phyloP scores from a whole-genome alignment of 805 yeast species.

The Candida palmyrensis region DNA sequence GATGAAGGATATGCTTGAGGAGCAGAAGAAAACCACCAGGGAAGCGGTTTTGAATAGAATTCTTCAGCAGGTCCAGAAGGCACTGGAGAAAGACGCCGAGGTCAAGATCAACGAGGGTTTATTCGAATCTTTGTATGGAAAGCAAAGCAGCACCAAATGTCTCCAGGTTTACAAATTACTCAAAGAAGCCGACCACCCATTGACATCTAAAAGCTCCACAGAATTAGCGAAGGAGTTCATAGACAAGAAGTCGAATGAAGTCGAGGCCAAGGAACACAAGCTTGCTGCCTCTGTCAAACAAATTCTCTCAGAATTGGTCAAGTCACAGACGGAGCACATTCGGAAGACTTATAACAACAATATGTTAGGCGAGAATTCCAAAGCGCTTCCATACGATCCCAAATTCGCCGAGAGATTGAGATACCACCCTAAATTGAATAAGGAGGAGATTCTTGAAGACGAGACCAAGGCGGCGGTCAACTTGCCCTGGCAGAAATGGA shows the following conservation, averaged over 20 bases:
- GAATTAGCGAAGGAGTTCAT: slow-evolving; percentile 21
- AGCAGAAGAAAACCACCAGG: slow-evolving; percentile 40
- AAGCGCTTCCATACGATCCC: slow-evolving; percentile 22
- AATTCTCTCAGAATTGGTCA: slow-evolving; percentile 31
- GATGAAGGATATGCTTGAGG: slow-evolving; percentile 38
- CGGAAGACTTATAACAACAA: slow-evolving; percentile 22
- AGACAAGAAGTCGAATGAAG: slow-evolving; percentile 31
- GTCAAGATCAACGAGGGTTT: slow-evolving; percentile 19
- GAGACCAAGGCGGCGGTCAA: slow-evolving; percentile 45
- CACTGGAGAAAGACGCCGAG: slow-evolving; percentile 18
- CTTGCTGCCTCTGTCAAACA: slow-evolving; percentile 30
- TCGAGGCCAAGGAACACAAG: slow-evolving; percentile 24
- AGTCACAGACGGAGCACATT: slow-evolving; percentile 26
- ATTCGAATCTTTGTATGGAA: slow-evolving; percentile 35
- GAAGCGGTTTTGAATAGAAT: slow-evolving; percentile 42
- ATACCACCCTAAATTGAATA: slow-evolving; percentile 34
- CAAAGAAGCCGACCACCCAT: slow-evolving; percentile 20
- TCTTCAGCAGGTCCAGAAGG: slow-evolving; percentile 21
- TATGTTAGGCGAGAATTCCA: slow-evolving; percentile 23
- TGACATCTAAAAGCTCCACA: slow-evolving; percentile 13
- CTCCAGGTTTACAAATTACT: slow-evolving; percentile 26
- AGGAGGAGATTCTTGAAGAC: slow-evolving; percentile 45
- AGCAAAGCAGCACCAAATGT: slow-evolving; percentile 30
- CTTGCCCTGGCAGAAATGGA: slow-evolving; percentile 76
- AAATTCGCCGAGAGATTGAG: slow-evolving; percentile 19